Conservation (phyloP, 345 rosid genomes). For the Rubroshorea leprosula region DNA sequence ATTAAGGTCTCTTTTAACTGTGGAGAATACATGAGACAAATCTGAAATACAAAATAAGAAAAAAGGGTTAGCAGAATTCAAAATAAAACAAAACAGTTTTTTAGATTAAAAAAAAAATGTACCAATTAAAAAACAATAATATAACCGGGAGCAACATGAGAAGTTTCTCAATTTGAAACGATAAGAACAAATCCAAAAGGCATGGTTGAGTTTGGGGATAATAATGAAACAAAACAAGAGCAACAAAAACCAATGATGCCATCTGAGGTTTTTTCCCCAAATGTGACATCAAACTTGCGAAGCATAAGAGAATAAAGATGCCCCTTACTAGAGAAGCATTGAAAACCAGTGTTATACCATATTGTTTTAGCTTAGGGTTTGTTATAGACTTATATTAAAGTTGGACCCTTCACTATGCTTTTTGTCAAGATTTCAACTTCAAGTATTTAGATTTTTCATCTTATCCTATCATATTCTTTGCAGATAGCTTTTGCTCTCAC, state of each 20-base stretch:
- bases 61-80: slow-evolving; percentile 1
- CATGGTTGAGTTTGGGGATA: not conserved
- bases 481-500: too few relatives aligned
- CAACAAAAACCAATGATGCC: not conserved
- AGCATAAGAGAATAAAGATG: not conserved
- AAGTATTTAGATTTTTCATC: too few relatives aligned
- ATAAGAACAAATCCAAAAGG: not conserved
- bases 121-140: too few relatives aligned
- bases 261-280: not conserved
- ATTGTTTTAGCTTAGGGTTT: too few relatives aligned
- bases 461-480: too few relatives aligned
- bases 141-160: not conserved
- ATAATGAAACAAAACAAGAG: not conserved
- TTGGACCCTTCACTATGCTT: too few relatives aligned
- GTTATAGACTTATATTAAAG: too few relatives aligned
- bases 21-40: slow-evolving; percentile 73
- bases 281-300: too few relatives aligned
- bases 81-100: not conserved
- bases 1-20: slow-evolving; percentile 72
- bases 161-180: not conserved
- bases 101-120: not conserved
- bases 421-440: too few relatives aligned
- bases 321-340: too few relatives aligned
- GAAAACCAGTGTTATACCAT: too few relatives aligned
- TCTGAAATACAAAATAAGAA: slow-evolving; percentile 43